Evolutionary conservation across 768 basidiomycete genomes (phyloP).

Genomic region (Trametes punicea): DNA sequence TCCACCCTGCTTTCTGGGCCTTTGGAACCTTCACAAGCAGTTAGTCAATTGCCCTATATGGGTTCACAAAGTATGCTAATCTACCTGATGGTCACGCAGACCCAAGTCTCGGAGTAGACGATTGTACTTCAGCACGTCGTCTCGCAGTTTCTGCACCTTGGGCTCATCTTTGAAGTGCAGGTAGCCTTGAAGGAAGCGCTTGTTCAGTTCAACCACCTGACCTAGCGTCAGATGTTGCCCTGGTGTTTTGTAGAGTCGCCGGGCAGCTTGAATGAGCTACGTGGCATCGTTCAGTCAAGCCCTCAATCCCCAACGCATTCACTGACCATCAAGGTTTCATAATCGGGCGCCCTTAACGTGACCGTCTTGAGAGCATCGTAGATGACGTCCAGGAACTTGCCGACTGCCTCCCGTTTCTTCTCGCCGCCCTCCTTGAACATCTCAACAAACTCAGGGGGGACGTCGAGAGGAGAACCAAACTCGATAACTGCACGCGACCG

Average conservation of each 20-base stretch:
- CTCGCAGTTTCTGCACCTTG: constrained; percentile 74
- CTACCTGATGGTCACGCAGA: constrained; percentile 87
- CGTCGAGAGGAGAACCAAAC: constrained; percentile 87
- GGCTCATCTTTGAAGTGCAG: constrained; percentile 91
- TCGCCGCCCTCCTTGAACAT: constrained; percentile 89
- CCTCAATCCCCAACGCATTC: too few species aligned
- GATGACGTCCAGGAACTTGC: constrained; percentile 83
- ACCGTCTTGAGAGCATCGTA: constrained; percentile 95
- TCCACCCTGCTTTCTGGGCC: constrained; percentile 83
- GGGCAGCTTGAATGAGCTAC: constrained; percentile 92
- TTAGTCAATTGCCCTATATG: not conserved
- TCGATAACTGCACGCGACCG: constrained; percentile 96
- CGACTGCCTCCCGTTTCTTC: constrained; percentile 86
- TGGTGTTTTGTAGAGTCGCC: constrained; percentile 90
- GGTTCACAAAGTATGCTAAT: not conserved
- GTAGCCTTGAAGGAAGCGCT: constrained; percentile 91
- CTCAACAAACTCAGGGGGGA: constrained; percentile 84
- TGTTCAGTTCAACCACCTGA: constrained; percentile 93
- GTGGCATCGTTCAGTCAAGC: not conserved
- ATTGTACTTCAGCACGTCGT: constrained; percentile 86
- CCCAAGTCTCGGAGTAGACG: constrained; percentile 85
- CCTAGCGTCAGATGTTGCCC: constrained; percentile 91
- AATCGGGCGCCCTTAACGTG: constrained; percentile 93
- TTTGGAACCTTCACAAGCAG: constrained; percentile 62
- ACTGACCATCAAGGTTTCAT: constrained; percentile 93